These are phyloP conservation scores for Jaltomata sinuosa DNA, from an alignment of 257 asterid species.

Conservation along the genomic window DNA sequence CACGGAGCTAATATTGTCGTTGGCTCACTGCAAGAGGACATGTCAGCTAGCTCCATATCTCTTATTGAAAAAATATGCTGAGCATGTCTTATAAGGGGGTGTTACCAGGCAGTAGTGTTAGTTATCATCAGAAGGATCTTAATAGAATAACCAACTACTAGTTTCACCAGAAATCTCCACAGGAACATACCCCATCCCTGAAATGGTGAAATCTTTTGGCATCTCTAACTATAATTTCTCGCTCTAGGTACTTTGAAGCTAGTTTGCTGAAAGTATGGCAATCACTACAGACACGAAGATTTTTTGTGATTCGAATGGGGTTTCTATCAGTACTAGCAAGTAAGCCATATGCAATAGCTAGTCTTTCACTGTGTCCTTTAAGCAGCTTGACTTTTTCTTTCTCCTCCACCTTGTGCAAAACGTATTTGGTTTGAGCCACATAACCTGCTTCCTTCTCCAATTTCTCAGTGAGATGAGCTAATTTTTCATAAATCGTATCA, in stretches of 20 bases:
- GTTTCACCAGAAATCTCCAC: slow-evolving; percentile 76
- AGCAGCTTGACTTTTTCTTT: slow-evolving; percentile 47
- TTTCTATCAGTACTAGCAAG: slow-evolving; percentile 25
- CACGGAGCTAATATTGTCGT: background rate
- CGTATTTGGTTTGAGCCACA: slow-evolving; percentile 50
- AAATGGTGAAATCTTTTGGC: slow-evolving; percentile 74
- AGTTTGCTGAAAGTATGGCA: slow-evolving; percentile 68
- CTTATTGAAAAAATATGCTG: background rate
- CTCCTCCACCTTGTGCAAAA: slow-evolving; percentile 53
- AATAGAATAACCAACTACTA: background rate
- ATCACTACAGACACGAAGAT: slow-evolving; percentile 72
- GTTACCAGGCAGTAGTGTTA: background rate
- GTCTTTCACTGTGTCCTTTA: slow-evolving; percentile 70
- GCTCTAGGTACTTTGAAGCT: slow-evolving; percentile 32
- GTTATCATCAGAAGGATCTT: background rate
- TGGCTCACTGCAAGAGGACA: background rate
- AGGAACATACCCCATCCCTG: slow-evolving; percentile 68
- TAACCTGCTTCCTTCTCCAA: slow-evolving; percentile 54
- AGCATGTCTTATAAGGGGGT: background rate
- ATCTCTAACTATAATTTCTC: slow-evolving; percentile 66
- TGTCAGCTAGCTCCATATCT: background rate
- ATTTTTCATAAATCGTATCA: slow-evolving; percentile 38
- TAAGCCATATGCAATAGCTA: slow-evolving; percentile 70
- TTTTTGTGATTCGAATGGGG: slow-evolving; percentile 58
- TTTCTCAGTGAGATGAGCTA: slow-evolving; percentile 35